Evolutionary conservation across 1,284 basidiomycete species (phyloP).

Genomic region (Thelephora terrestris): DNA sequence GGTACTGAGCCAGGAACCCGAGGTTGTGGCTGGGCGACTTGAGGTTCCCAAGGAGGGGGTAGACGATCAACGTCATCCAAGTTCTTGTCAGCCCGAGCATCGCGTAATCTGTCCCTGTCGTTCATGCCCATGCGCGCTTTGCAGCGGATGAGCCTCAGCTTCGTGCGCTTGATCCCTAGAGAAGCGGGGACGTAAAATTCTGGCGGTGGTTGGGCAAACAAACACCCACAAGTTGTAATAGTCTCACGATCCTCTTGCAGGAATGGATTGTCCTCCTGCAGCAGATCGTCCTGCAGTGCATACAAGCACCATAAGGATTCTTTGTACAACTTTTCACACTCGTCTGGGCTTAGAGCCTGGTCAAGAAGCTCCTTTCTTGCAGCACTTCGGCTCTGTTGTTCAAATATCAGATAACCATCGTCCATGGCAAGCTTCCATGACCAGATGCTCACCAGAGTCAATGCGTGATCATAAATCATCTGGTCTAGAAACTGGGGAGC

Average conservation of each 20-base stretch:
- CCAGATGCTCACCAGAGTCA: conserved; percentile 43
- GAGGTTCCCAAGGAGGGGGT: conserved; percentile 62
- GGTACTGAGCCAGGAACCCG: too few relatives aligned
- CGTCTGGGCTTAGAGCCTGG: conserved; percentile 62
- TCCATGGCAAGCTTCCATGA: not conserved
- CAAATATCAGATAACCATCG: not conserved
- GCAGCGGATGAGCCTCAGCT: conserved; percentile 63
- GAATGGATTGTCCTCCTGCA: conserved; percentile 77
- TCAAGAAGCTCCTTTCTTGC: conserved; percentile 87
- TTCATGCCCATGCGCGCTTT: conserved; percentile 64
- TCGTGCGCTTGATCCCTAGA: conserved; percentile 75
- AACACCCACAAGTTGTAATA: conserved; percentile 67
- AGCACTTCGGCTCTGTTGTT: conserved; percentile 74
- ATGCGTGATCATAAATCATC: conserved; percentile 71
- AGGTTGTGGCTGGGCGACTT: conserved; percentile 6
- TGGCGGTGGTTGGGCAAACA: not conserved
- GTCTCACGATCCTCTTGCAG: conserved; percentile 77
- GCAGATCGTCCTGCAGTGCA: conserved; percentile 81
- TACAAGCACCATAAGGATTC: conserved; percentile 90
- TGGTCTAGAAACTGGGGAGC: conserved; percentile 72
- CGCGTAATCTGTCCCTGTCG: conserved; percentile 53
- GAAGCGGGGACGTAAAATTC: not conserved
- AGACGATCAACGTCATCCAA: conserved; percentile 58
- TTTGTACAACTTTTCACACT: conserved; percentile 91
- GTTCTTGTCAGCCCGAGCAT: conserved; percentile 65